A percentile compares a stretch with the other conserved stretches of the same genome.
phyloP scores from a whole-genome alignment of 768 basidiomycete species.

The Daedaleopsis nitida region DNA sequence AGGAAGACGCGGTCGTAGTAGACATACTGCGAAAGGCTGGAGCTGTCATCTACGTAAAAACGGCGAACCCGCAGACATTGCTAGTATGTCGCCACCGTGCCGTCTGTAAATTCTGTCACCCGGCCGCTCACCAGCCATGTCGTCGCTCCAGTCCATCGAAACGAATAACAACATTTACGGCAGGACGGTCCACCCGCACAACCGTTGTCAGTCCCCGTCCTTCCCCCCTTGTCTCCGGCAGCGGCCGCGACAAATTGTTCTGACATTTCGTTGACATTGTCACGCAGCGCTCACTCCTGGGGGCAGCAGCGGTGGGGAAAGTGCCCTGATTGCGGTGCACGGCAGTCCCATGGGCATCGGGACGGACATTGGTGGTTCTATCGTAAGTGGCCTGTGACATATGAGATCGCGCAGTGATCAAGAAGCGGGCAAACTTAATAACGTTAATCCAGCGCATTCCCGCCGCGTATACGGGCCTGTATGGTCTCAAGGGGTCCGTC shows the following conservation, averaged over 20 bases:
- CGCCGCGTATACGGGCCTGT: conserved; percentile 76
- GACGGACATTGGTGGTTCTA: conserved; percentile 81
- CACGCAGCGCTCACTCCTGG: conserved; percentile 48
- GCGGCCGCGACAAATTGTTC: background rate
- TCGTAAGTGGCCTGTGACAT: conserved; percentile 37
- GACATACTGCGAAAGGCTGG: conserved; percentile 59
- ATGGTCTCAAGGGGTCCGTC: conserved; percentile 68
- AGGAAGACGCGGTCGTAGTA: conserved; percentile 46
- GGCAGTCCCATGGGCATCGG: conserved; percentile 83
- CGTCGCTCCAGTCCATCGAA: conserved; percentile 44
- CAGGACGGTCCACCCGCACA: conserved; percentile 48
- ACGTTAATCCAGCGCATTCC: conserved; percentile 62
- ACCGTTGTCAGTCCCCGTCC: conserved; percentile 36
- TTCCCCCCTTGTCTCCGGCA: background rate
- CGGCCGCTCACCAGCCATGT: conserved; percentile 15
- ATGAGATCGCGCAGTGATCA: conserved; percentile 3
- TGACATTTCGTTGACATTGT: background rate
- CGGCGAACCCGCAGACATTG: conserved; percentile 85
- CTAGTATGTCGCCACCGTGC: conserved; percentile 37
- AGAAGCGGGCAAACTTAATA: conserved; percentile 4
- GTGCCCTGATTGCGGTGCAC: conserved; percentile 74
- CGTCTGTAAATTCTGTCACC: conserved; percentile 1
- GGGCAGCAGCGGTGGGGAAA: conserved; percentile 89
- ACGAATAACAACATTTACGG: conserved; percentile 54
- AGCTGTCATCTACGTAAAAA: conserved; percentile 83